Evolutionary conservation across 345 rosid genomes (phyloP).

Genomic region (Lepidium aucheri): DNA sequence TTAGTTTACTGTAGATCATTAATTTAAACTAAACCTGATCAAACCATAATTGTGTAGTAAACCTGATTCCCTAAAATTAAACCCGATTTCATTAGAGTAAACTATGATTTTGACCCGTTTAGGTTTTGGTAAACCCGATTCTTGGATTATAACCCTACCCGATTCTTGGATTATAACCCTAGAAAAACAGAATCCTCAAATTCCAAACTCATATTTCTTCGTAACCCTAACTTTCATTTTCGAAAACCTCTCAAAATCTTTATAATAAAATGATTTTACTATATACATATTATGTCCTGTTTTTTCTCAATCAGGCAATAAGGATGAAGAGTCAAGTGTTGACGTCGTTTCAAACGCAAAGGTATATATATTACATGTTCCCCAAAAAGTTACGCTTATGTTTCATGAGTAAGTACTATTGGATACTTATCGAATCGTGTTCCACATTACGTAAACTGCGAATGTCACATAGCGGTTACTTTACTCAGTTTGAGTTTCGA

Average conservation of each 20-base stretch:
- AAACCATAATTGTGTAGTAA: too few relatives aligned
- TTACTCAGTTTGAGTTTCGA: background rate
- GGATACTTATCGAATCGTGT: background rate
- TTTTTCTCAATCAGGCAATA: slow-evolving; percentile 8
- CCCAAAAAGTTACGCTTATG: background rate
- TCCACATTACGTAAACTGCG: background rate
- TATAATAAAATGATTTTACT: background rate
- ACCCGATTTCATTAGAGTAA: too few relatives aligned
- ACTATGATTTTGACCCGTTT: too few relatives aligned
- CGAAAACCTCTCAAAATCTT: background rate
- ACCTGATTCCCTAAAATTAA: too few relatives aligned
- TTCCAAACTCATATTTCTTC: too few relatives aligned
- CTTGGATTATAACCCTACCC: too few relatives aligned
- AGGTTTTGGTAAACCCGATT: too few relatives aligned
- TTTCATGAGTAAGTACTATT: background rate
- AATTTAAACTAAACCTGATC: too few relatives aligned
- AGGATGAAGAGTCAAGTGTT: slow-evolving; percentile 6
- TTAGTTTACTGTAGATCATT: too few relatives aligned
- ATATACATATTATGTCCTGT: background rate
- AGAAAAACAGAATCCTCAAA: too few relatives aligned
- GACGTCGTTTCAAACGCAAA: slow-evolving; percentile 11
- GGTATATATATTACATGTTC: slow-evolving; percentile 8
- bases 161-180: too few relatives aligned
- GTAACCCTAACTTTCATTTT: too few relatives aligned
- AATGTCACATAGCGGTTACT: background rate